phyloP scores from a whole-genome alignment of 306 rosid genomes.

The Fragaria vesca region DNA sequence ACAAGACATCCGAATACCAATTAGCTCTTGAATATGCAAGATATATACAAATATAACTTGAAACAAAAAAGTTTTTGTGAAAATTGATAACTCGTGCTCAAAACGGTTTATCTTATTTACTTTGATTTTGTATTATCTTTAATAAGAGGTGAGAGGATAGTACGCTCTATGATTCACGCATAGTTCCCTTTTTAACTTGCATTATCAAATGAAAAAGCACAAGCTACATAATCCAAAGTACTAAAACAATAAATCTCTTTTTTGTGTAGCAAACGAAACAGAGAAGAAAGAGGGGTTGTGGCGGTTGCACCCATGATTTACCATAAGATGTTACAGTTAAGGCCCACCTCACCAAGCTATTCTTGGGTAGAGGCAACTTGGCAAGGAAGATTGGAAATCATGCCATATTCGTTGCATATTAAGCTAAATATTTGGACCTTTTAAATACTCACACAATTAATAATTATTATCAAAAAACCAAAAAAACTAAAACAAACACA shows the following conservation, averaged over 20 bases:
- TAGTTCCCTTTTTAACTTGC: not conserved
- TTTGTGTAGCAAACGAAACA: not conserved
- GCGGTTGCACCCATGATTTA: not conserved
- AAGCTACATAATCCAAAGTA: not conserved
- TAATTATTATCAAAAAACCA: slow-evolving; percentile 18
- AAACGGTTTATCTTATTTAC: not conserved
- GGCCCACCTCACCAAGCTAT: slow-evolving; percentile 69
- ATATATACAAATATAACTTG: not conserved
- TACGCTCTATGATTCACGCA: too few relatives aligned
- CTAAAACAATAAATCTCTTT: not conserved
- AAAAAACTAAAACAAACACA: slow-evolving; percentile 29
- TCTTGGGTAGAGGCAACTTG: slow-evolving; percentile 71
- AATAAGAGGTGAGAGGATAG: not conserved
- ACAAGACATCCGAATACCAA: not conserved
- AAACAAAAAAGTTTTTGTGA: not conserved
- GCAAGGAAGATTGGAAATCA: slow-evolving; percentile 35
- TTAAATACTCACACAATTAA: slow-evolving; percentile 8
- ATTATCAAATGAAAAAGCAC: not conserved
- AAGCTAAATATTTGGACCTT: slow-evolving; percentile 29
- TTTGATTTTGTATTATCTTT: not conserved
- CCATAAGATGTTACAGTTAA: slow-evolving; percentile 23
- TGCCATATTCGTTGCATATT: slow-evolving; percentile 46
- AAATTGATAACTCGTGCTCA: not conserved
- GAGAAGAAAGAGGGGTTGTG: not conserved
- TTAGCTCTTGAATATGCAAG: not conserved